A percentile compares a stretch with the other conserved stretches of the same genome.
Evolutionary conservation across 164 flowering plant species (phyloP).

Genomic region (Umbilicus rupestris): DNA sequence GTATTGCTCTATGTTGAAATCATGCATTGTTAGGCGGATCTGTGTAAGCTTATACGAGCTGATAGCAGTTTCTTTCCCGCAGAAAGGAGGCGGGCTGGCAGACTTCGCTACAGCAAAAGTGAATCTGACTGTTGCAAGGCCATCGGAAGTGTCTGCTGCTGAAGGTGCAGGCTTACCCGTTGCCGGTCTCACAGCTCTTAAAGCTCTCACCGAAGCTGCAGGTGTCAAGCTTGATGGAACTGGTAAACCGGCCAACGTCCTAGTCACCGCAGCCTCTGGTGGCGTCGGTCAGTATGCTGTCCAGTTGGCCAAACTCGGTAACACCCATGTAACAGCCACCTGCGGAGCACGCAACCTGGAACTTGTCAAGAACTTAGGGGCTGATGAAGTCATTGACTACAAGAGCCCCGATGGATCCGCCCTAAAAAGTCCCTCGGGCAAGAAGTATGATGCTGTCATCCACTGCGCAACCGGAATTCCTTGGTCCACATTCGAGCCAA

Average conservation of each 20-base stretch:
- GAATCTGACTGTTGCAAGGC: constrained; percentile 17
- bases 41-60: background rate
- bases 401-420: constrained; percentile 4
- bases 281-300: background rate
- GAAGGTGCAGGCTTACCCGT: background rate
- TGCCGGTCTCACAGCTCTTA: background rate
- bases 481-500: constrained; percentile 38
- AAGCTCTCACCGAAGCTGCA: background rate
- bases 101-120: constrained; percentile 30
- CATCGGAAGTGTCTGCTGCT: background rate
- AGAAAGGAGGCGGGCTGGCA: constrained; percentile 45
- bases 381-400: constrained; percentile 1
- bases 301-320: background rate
- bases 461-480: constrained; percentile 37
- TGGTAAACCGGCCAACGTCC: background rate
- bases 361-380: background rate
- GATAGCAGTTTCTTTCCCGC: background rate
- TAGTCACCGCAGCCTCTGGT: background rate
- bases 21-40: background rate
- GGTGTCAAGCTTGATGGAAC: background rate
- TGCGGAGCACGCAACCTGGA: constrained; percentile 1
- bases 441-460: constrained; percentile 37
- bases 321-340: background rate
- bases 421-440: constrained; percentile 21
- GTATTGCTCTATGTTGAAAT: background rate